phyloP scores from a whole-genome alignment of 345 rosid species.

The Syzygium oleosum region DNA sequence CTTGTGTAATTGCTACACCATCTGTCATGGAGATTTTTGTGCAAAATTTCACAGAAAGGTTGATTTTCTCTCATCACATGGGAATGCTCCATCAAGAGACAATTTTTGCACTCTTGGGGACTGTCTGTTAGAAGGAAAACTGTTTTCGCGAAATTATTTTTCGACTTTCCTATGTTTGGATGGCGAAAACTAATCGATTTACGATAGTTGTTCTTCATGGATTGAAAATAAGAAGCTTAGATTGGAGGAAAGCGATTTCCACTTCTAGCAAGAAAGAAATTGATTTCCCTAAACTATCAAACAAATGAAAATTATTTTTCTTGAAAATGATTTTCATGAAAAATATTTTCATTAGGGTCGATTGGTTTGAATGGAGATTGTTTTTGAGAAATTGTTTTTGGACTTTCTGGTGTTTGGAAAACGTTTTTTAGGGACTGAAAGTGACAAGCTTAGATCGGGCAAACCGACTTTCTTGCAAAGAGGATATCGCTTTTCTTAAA shows the following conservation, averaged over 20 bases:
- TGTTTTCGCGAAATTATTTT: neutral
- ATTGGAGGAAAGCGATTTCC: neutral
- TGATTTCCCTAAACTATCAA: neutral
- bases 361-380: rapidly evolving
- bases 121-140: too few species aligned
- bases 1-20: neutral
- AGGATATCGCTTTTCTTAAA: rapidly evolving
- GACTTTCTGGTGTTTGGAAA: neutral
- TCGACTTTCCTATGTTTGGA: neutral
- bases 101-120: neutral
- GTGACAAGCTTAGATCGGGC: rapidly evolving
- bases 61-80: neutral
- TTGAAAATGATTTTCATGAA: neutral
- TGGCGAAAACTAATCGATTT: neutral
- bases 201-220: neutral
- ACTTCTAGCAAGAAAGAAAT: neutral
- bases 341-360: neutral
- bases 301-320: neutral
- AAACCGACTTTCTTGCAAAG: rapidly evolving
- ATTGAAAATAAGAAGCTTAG: neutral
- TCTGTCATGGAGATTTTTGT: neutral
- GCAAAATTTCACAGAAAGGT: neutral
- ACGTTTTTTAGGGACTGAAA: rapidly evolving
- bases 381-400: neutral
- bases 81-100: neutral